phyloP scores from a whole-genome alignment of 805 yeast species.

The Wickerhamomyces hampshirensis region DNA sequence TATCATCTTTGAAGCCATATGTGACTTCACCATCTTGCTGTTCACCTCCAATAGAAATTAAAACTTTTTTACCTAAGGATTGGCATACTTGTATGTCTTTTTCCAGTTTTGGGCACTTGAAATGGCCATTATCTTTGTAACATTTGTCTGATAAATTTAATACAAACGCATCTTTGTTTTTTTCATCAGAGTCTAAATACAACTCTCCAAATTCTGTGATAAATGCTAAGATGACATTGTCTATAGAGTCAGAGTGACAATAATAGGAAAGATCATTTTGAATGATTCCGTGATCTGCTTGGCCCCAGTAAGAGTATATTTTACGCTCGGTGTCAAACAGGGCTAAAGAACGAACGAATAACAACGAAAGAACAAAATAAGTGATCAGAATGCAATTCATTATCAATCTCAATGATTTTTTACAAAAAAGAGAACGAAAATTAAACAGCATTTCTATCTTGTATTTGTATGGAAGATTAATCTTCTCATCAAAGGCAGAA shows the following conservation, averaged over 20 bases:
- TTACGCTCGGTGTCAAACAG: conserved; percentile 2
- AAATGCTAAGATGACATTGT: conserved; percentile 68
- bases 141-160: conserved; percentile 56
- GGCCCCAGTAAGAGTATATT: conserved; percentile 77
- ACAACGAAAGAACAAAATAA: neutral
- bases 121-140: conserved; percentile 27
- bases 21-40: conserved; percentile 37
- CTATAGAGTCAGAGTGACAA: conserved; percentile 67
- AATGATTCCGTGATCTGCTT: conserved; percentile 44
- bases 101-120: conserved; percentile 50
- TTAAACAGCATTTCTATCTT: no score
- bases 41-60: conserved; percentile 75
- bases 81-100: conserved; percentile 75
- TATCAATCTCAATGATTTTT: neutral
- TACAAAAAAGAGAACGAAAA: no score
- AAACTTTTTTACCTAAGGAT: conserved; percentile 65
- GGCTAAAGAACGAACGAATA: neutral
- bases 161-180: conserved; percentile 23
- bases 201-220: conserved; percentile 20
- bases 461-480: no score
- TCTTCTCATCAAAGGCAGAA: no score
- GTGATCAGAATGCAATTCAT: neutral
- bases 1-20: conserved; percentile 81
- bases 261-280: conserved; percentile 44
- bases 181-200: conserved; percentile 1